Conservation (phyloP, 202 grass and related monocot genomes). For the Cymbopogon flexuosus region DNA sequence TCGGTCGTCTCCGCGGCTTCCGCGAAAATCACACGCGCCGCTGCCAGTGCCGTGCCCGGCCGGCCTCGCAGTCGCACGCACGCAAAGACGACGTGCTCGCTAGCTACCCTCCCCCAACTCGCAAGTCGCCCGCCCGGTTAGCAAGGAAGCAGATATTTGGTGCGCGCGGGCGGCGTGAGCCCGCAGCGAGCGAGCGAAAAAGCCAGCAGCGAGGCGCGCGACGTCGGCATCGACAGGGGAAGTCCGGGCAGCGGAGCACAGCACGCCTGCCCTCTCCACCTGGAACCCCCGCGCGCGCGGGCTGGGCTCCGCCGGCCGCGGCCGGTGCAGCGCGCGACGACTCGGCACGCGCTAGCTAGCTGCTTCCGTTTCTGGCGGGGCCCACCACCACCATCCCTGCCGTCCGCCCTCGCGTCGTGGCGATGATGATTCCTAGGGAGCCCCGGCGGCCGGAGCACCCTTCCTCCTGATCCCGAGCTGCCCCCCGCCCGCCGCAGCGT, state of each 20-base stretch:
- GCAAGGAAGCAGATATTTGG: slow-evolving; percentile 18
- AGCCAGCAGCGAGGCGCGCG: not conserved
- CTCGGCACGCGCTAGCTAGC: not conserved
- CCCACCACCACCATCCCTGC: not conserved
- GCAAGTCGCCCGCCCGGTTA: not conserved
- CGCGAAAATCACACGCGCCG: not conserved
- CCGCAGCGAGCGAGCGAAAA: not conserved
- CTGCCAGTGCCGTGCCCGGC: no score
- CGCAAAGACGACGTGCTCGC: slow-evolving; percentile 12
- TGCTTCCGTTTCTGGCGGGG: not conserved
- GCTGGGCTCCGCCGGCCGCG: not conserved
- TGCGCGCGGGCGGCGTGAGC: slow-evolving; percentile 31
- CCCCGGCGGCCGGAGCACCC: not conserved
- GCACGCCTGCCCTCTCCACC: not conserved
- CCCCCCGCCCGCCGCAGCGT: not conserved
- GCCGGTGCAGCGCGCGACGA: not conserved
- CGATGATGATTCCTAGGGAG: slow-evolving; percentile 35
- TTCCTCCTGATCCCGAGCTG: slow-evolving; percentile 21
- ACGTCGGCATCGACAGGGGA: not conserved
- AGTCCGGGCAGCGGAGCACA: not conserved
- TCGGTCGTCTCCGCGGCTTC: not conserved
- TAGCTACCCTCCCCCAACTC: not conserved
- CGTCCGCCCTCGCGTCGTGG: not conserved
- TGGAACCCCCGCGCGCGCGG: not conserved
- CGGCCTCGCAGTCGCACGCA: not conserved